These are phyloP conservation scores for Epichloe typhina DNA, from an alignment of 2,329 filamentous ascomycete genomes.

Conservation along the genomic window DNA sequence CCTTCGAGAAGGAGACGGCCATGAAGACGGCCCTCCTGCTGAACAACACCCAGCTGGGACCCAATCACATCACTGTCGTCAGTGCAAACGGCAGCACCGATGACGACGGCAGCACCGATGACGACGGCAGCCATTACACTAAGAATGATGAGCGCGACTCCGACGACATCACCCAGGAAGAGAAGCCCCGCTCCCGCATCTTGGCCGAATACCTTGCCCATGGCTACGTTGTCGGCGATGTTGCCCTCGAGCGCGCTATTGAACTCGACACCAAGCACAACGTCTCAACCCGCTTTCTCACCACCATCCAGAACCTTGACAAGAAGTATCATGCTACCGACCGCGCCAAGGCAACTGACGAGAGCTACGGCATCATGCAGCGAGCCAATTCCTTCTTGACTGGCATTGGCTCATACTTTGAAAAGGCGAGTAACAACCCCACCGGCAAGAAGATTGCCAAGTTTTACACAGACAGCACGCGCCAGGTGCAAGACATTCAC, in stretches of 20 bases:
- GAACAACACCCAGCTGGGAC: slow-evolving; percentile 88
- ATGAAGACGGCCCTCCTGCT: slow-evolving; percentile 94
- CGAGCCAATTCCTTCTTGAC: slow-evolving; percentile 52
- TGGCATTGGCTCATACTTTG: slow-evolving; percentile 78
- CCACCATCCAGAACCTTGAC: slow-evolving; percentile 65
- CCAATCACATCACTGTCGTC: slow-evolving; percentile 67
- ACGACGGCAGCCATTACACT: slow-evolving; percentile 43
- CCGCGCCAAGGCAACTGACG: slow-evolving; percentile 70
- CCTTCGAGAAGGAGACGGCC: slow-evolving; percentile 92
- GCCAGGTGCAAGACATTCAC: slow-evolving; percentile 91
- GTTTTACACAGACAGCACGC: slow-evolving; percentile 76
- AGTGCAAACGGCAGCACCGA: slow-evolving; percentile 52
- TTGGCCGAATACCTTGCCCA: slow-evolving; percentile 93
- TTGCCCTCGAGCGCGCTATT: slow-evolving; percentile 69
- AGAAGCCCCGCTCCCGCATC: slow-evolving; percentile 91
- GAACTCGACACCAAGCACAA: slow-evolving; percentile 83
- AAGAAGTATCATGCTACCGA: slow-evolving; percentile 77
- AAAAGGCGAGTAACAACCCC: slow-evolving; percentile 77
- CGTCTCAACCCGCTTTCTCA: slow-evolving; percentile 67
- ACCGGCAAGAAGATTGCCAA: slow-evolving; percentile 77
- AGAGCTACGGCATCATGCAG: slow-evolving; percentile 68
- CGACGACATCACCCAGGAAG: slow-evolving; percentile 77
- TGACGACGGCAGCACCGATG: slow-evolving; percentile 48
- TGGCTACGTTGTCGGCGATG: slow-evolving; percentile 70
- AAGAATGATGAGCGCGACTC: slow-evolving; percentile 43